Conservation (phyloP, 192 early-diverging fungal genomes). For the Coemansia sp. region DNA sequence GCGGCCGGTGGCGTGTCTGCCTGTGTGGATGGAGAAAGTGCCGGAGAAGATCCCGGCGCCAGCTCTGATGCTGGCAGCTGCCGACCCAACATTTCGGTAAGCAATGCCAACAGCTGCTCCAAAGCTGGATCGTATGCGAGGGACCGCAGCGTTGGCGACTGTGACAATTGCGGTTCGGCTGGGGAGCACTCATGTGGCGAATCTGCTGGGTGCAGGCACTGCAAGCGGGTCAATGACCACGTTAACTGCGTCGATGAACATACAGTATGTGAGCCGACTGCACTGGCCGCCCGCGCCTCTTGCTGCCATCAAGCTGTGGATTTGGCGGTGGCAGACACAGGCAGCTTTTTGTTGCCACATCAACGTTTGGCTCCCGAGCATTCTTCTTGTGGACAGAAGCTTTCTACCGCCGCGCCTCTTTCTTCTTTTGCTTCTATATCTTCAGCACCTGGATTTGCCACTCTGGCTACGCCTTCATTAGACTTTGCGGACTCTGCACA, state of each 20-base stretch:
- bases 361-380: constrained; percentile 5
- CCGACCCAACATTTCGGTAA: constrained; percentile 15
- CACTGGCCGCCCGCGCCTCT: background rate
- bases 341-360: constrained; percentile 13
- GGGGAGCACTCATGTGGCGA: background rate
- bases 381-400: constrained; percentile 16
- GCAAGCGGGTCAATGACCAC: background rate
- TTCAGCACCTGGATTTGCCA: constrained; percentile 11
- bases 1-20: constrained; percentile 3
- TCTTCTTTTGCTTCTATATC: constrained; percentile 12
- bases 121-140: constrained; percentile 12
- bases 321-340: background rate
- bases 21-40: background rate
- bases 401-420: constrained; percentile 16
- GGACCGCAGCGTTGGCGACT: background rate
- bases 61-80: constrained; percentile 3
- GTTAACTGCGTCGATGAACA: background rate
- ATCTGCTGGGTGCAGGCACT: background rate
- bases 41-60: background rate
- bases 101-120: constrained; percentile 2
- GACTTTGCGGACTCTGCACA: background rate
- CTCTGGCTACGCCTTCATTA: background rate
- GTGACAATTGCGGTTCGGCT: background rate
- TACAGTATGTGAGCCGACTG: background rate
- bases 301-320: background rate